Evolutionary conservation across 2,329 filamentous ascomycete species (phyloP).

Genomic region (Lachnellula cervina): DNA sequence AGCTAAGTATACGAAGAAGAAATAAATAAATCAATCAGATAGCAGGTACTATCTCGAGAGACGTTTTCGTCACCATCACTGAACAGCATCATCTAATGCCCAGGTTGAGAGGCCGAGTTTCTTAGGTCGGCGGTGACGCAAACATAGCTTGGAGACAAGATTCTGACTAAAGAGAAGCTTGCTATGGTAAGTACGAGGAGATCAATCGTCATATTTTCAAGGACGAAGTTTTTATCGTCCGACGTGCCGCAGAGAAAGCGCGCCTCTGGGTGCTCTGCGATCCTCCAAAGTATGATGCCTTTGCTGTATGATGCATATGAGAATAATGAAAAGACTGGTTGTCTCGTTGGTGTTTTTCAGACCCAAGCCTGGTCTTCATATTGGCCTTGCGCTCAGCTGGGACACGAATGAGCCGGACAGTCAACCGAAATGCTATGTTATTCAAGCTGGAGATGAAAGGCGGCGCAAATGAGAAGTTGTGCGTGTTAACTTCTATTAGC

Average conservation of each 20-base stretch:
- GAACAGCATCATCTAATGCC: slow-evolving; percentile 77
- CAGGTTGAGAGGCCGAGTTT: slow-evolving; percentile 67
- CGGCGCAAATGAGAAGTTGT: too few relatives aligned
- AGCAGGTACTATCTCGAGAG: slow-evolving; percentile 64
- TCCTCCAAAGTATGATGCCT: slow-evolving; percentile 32
- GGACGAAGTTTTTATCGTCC: slow-evolving; percentile 62
- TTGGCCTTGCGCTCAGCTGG: too few relatives aligned
- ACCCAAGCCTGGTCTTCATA: not conserved
- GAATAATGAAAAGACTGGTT: not conserved
- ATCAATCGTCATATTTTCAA: slow-evolving; percentile 68
- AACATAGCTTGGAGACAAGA: slow-evolving; percentile 17
- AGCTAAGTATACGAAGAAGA: slow-evolving; percentile 80
- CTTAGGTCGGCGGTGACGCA: slow-evolving; percentile 28
- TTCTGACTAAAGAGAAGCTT: slow-evolving; percentile 19
- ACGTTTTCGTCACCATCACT: slow-evolving; percentile 83
- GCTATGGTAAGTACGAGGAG: slow-evolving; percentile 61
- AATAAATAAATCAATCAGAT: slow-evolving; percentile 70
- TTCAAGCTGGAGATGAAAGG: too few relatives aligned
- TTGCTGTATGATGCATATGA: slow-evolving; percentile 11
- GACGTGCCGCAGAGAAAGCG: slow-evolving; percentile 61
- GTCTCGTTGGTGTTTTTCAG: not conserved
- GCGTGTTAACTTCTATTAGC: too few relatives aligned
- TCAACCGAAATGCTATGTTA: too few relatives aligned
- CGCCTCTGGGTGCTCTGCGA: slow-evolving; percentile 80
- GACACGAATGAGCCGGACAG: too few relatives aligned